Percentiles rank a stretch among this genome's conserved stretches.
These are phyloP conservation scores for Solanum appendiculatum DNA, from an alignment of 257 asterid species.

Conservation along the genomic window DNA sequence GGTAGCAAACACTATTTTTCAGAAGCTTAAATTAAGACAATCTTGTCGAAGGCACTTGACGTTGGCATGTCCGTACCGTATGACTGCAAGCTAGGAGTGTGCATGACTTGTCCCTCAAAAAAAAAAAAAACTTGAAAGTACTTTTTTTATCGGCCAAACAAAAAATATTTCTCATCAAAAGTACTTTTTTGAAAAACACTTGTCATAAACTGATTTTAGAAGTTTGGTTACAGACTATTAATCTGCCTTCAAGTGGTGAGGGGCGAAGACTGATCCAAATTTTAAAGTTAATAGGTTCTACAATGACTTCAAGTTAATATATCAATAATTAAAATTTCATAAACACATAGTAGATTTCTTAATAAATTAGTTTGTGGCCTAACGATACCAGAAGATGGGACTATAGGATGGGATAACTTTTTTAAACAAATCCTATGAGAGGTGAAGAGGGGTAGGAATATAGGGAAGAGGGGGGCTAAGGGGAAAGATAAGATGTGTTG, in stretches of 20 bases:
- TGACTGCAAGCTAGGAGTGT: too few species aligned
- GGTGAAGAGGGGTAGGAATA: neutral
- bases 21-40: neutral
- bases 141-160: too few species aligned
- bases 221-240: too few species aligned
- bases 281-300: neutral
- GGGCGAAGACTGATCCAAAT: too few species aligned
- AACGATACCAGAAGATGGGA: neutral
- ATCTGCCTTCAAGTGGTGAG: too few species aligned
- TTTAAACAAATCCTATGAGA: neutral
- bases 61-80: too few species aligned
- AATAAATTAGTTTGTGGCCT: neutral
- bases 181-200: too few species aligned
- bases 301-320: neutral
- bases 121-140: neutral
- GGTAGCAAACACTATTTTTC: neutral
- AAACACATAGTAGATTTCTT: neutral
- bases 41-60: too few species aligned
- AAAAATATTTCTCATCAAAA: too few species aligned
- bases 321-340: neutral
- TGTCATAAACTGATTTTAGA: too few species aligned
- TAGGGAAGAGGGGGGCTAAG: too few species aligned
- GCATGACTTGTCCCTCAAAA: too few species aligned
- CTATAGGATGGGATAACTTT: neutral
- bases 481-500: neutral